Conservation (phyloP, 2,329 filamentous ascomycete species). For the Trichoderma aggressivum region DNA sequence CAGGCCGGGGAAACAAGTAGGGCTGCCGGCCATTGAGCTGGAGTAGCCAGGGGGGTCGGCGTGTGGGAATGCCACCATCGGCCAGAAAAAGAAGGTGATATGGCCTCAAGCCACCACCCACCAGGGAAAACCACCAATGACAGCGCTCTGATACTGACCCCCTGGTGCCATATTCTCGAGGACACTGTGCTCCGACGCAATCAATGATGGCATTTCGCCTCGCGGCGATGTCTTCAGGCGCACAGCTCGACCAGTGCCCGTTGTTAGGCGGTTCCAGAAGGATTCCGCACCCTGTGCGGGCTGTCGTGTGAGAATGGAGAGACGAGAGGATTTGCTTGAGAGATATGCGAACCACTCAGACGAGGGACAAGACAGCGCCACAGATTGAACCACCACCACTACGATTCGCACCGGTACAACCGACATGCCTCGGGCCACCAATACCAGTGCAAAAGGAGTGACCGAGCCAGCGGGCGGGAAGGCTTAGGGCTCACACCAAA, state of each 20-base stretch:
- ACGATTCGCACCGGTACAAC: conserved; percentile 21
- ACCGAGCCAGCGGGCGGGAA: conserved; percentile 19
- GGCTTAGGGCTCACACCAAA: conserved; percentile 9
- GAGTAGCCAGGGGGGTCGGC: conserved; percentile 24
- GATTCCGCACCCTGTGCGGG: conserved; percentile 23
- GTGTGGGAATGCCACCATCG: conserved; percentile 34
- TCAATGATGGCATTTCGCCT: conserved; percentile 19
- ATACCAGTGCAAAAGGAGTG: conserved; percentile 14
- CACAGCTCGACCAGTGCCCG: conserved; percentile 18
- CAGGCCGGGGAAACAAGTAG: conserved; percentile 20
- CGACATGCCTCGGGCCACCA: conserved; percentile 22
- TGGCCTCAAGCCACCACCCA: conserved; percentile 31
- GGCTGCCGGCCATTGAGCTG: conserved; percentile 29
- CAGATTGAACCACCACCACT: conserved; percentile 12
- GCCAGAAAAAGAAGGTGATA: conserved; percentile 38
- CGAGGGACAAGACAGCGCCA: conserved; percentile 10
- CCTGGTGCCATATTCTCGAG: conserved; percentile 23
- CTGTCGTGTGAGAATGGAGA: not conserved
- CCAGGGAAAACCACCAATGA: conserved; percentile 33
- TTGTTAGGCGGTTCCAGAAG: conserved; percentile 29
- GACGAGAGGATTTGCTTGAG: not conserved
- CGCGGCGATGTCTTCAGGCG: conserved; percentile 18
- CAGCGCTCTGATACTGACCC: conserved; percentile 25
- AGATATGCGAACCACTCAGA: conserved; percentile 9
- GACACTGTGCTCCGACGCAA: conserved; percentile 17